phyloP scores from a whole-genome alignment of 257 asterid species.

The Misopates orontium region DNA sequence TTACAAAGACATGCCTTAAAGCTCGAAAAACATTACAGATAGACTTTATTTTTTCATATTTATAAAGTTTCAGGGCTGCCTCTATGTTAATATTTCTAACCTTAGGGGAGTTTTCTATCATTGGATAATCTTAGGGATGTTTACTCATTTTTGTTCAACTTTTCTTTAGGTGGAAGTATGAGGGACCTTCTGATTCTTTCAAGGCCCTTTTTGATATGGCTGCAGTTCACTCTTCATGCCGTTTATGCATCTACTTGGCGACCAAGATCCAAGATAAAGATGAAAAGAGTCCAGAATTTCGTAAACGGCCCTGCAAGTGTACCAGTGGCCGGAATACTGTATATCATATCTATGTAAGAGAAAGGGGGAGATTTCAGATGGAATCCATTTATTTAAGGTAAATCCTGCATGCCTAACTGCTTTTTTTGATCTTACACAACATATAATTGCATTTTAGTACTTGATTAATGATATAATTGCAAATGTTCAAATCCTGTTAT shows the following conservation, averaged over 20 bases:
- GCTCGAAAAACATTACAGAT: too few relatives aligned
- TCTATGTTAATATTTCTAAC: too few relatives aligned
- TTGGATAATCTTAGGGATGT: too few relatives aligned
- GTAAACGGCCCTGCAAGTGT: conserved; percentile 93
- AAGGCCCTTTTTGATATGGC: conserved; percentile 99
- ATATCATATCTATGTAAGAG: conserved; percentile 78
- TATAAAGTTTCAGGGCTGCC: too few relatives aligned
- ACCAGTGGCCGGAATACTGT: conserved; percentile 49
- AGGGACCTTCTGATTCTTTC: conserved; percentile 93
- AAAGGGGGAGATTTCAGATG: conserved; percentile 85
- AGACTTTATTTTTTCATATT: too few relatives aligned
- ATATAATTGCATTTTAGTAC: too few relatives aligned
- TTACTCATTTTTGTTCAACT: background rate
- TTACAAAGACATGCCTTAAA: too few relatives aligned
- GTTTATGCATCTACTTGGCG: conserved; percentile 86
- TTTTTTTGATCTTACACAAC: conserved; percentile 1
- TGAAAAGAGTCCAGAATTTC: conserved; percentile 53
- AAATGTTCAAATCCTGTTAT: too few relatives aligned
- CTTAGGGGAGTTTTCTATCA: too few relatives aligned
- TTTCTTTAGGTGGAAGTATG: conserved; percentile 78
- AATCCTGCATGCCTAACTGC: background rate
- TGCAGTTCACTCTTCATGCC: conserved; percentile 98
- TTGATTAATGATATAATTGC: too few relatives aligned
- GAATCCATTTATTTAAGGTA: conserved; percentile 89
- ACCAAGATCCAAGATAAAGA: conserved; percentile 66